Conservation (phyloP, 805 yeast species). For the Yarrowia sp. region DNA sequence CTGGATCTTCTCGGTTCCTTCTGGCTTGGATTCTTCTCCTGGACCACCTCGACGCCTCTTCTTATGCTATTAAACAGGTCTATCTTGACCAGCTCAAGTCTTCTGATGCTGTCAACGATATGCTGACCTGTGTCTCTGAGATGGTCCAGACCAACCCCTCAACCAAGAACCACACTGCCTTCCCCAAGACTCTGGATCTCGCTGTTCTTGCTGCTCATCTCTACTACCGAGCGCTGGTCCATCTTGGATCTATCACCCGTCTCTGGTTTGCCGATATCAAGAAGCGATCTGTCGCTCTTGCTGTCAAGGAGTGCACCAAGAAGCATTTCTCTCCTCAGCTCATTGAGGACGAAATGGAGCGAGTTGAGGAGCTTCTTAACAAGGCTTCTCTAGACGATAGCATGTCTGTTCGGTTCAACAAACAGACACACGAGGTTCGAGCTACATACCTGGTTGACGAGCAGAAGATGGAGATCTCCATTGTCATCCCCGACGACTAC, state of each 20-base stretch:
- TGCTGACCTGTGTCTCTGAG: conserved; percentile 32
- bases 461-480: conserved; percentile 79
- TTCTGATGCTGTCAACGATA: conserved; percentile 8
- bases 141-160: conserved; percentile 12
- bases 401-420: conserved; percentile 65
- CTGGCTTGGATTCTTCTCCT: conserved; percentile 28
- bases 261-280: conserved; percentile 63
- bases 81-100: conserved; percentile 37
- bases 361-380: conserved; percentile 56
- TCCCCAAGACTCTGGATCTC: conserved; percentile 20
- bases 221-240: conserved; percentile 67
- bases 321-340: conserved; percentile 69
- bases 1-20: conserved; percentile 31
- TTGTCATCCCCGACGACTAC: conserved; percentile 73
- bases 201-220: conserved; percentile 65
- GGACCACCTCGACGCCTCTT: conserved; percentile 31
- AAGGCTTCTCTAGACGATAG: conserved; percentile 48
- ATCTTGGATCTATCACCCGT: conserved; percentile 31
- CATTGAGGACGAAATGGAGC: conserved; percentile 62
- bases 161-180: conserved; percentile 56
- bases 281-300: conserved; percentile 66
- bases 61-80: conserved; percentile 35
- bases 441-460: conserved; percentile 83
- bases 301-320: conserved; percentile 68
- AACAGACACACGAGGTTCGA: conserved; percentile 68